Evolutionary conservation across 768 basidiomycete genomes (phyloP).

Genomic region (Amanita rimosa): DNA sequence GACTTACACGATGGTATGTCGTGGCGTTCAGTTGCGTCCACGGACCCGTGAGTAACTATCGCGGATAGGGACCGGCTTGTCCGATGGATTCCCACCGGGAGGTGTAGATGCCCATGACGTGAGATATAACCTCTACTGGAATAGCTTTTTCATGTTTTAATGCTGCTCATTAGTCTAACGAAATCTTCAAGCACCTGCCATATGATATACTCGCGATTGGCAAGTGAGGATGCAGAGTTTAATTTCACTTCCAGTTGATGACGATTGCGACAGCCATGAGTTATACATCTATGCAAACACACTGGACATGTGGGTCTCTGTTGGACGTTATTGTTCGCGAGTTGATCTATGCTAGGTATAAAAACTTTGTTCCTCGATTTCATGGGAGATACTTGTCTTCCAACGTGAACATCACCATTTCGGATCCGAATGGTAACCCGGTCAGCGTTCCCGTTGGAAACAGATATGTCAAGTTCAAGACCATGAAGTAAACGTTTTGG

Average conservation of each 20-base stretch:
- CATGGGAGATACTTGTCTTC: constrained; percentile 71
- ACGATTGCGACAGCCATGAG: constrained; percentile 48
- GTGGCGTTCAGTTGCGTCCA: neutral
- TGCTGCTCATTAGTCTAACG: constrained; percentile 44
- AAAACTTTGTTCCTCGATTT: constrained; percentile 55
- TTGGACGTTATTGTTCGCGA: neutral
- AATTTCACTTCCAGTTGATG: neutral
- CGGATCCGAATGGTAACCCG: constrained; percentile 26
- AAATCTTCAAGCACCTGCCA: constrained; percentile 59
- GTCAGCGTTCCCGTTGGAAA: constrained; percentile 28
- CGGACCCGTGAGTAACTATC: neutral
- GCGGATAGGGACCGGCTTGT: constrained; percentile 56
- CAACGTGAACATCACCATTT: constrained; percentile 76
- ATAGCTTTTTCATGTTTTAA: neutral
- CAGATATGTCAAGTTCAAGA: constrained; percentile 65
- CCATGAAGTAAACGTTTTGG: constrained; percentile 40
- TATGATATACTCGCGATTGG: constrained; percentile 83
- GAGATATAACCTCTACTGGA: constrained; percentile 5
- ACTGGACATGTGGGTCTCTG: constrained; percentile 44
- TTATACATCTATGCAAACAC: constrained; percentile 62
- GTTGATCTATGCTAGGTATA: constrained; percentile 27
- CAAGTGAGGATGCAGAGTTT: constrained; percentile 37
- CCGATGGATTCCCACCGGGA: constrained; percentile 63
- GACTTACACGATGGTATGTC: constrained; percentile 59
- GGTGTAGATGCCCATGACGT: constrained; percentile 68